Percentiles rank a stretch among this genome's conserved stretches.
Conservation (phyloP, 495 filamentous ascomycete species). For the Daldinia bambusicola region DNA sequence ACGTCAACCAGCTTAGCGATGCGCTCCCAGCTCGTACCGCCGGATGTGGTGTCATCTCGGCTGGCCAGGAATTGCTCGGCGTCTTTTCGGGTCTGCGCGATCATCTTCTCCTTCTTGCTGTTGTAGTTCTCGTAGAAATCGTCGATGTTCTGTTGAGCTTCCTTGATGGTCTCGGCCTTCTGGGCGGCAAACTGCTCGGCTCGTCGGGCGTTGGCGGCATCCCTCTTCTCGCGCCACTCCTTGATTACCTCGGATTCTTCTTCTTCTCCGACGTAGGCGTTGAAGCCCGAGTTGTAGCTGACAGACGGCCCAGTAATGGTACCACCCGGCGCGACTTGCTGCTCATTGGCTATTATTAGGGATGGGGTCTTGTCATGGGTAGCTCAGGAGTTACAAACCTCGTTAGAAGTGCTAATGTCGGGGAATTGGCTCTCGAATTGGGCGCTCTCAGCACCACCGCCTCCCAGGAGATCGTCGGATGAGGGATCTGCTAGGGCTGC, state of each 20-base stretch:
- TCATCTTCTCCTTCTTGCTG: slow-evolving; percentile 90
- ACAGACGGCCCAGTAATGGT: slow-evolving; percentile 81
- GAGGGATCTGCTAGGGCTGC: slow-evolving; percentile 66
- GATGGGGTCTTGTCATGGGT: not conserved
- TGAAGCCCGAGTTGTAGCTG: slow-evolving; percentile 76
- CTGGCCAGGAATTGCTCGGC: slow-evolving; percentile 92
- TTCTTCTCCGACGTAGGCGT: slow-evolving; percentile 66
- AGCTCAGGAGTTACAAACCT: slow-evolving; percentile 66
- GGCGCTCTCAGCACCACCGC: slow-evolving; percentile 64
- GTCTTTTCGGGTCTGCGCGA: slow-evolving; percentile 84
- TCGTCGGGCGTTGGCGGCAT: slow-evolving; percentile 77
- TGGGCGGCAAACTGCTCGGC: slow-evolving; percentile 78
- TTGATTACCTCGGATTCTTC: slow-evolving; percentile 89
- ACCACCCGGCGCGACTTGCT: slow-evolving; percentile 87
- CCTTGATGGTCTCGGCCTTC: slow-evolving; percentile 82
- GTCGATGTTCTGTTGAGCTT: slow-evolving; percentile 89
- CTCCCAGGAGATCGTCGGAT: slow-evolving; percentile 80
- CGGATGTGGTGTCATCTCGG: slow-evolving; percentile 89
- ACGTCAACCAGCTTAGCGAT: slow-evolving; percentile 97
- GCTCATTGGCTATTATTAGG: slow-evolving; percentile 28
- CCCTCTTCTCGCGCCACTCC: slow-evolving; percentile 91
- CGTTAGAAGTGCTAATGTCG: slow-evolving; percentile 78
- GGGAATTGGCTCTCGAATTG: slow-evolving; percentile 92
- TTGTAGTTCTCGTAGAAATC: slow-evolving; percentile 99
- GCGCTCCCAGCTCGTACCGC: slow-evolving; percentile 97